phyloP scores from a whole-genome alignment of 768 basidiomycete genomes.

The Lactarius akahatsu region DNA sequence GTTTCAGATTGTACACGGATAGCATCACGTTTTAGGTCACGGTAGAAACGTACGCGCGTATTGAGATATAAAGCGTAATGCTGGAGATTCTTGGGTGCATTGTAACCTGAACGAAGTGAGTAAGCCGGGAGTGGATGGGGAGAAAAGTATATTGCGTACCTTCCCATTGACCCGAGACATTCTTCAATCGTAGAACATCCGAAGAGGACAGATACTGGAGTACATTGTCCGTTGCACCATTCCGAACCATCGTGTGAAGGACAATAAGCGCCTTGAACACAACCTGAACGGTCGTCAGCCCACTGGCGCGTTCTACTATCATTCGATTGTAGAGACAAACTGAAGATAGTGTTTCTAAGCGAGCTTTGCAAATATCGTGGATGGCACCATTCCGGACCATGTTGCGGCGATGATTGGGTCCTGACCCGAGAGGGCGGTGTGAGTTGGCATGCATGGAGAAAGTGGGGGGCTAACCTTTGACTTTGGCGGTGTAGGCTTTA shows the following conservation, averaged over 20 bases:
- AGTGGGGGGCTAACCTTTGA: constrained; percentile 65
- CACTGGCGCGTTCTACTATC: neutral
- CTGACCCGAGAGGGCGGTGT: constrained; percentile 41
- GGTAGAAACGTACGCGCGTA: constrained; percentile 81
- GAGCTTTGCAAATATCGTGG: constrained; percentile 88
- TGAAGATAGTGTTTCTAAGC: constrained; percentile 88
- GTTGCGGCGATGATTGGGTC: constrained; percentile 96
- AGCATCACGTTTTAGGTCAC: constrained; percentile 90
- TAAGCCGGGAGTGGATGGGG: neutral
- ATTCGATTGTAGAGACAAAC: constrained; percentile 34
- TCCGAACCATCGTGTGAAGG: constrained; percentile 93
- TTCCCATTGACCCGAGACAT: constrained; percentile 86
- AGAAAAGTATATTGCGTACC: constrained; percentile 47
- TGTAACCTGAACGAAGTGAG: constrained; percentile 58
- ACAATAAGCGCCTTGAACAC: constrained; percentile 98
- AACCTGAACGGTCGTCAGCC: constrained; percentile 50
- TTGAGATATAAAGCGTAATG: constrained; percentile 89
- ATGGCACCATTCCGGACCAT: constrained; percentile 94
- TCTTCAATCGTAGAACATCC: constrained; percentile 78
- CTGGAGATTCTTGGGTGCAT: constrained; percentile 81
- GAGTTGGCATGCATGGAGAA: neutral
- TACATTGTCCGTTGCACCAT: constrained; percentile 93
- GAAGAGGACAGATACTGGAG: constrained; percentile 77
- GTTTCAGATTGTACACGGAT: constrained; percentile 90
- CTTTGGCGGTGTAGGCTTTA: constrained; percentile 94